Evolutionary conservation across 2,329 filamentous ascomycete species (phyloP).

Genomic region (Zopfia rhizophila): DNA sequence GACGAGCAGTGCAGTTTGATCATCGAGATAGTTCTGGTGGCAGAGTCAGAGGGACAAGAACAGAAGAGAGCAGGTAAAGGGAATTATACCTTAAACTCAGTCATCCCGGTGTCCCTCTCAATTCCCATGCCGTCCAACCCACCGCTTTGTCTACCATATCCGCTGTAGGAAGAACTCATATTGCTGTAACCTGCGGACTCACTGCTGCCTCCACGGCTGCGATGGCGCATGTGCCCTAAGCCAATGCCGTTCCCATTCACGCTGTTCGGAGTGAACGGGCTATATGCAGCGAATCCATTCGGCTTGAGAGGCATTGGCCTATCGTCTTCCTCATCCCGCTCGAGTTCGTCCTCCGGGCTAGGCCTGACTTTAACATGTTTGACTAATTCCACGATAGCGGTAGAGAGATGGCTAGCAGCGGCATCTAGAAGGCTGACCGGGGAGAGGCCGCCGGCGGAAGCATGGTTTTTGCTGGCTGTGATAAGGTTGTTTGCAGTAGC

Average conservation of each 20-base stretch:
- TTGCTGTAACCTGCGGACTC: slow-evolving; percentile 47
- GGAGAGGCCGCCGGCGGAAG: slow-evolving; percentile 81
- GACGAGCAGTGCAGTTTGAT: slow-evolving; percentile 81
- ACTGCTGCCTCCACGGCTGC: slow-evolving; percentile 50
- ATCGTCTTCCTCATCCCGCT: slow-evolving; percentile 74
- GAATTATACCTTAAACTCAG: slow-evolving; percentile 68
- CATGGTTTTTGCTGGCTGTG: slow-evolving; percentile 92
- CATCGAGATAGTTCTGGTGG: slow-evolving; percentile 77
- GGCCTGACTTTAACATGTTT: slow-evolving; percentile 83
- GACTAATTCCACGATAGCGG: slow-evolving; percentile 85
- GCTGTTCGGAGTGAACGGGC: slow-evolving; percentile 32
- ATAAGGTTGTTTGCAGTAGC: slow-evolving; percentile 95
- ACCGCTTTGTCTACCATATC: slow-evolving; percentile 46
- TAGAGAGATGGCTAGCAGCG: slow-evolving; percentile 88
- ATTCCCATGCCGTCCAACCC: slow-evolving; percentile 34
- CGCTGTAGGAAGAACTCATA: slow-evolving; percentile 50
- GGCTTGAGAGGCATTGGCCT: slow-evolving; percentile 49
- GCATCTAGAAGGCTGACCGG: slow-evolving; percentile 95
- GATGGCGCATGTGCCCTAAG: slow-evolving; percentile 34
- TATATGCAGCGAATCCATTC: slow-evolving; percentile 31
- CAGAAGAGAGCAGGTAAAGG: slow-evolving; percentile 15
- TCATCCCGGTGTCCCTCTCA: slow-evolving; percentile 53
- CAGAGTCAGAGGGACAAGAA: slow-evolving; percentile 26
- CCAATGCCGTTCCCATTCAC: slow-evolving; percentile 29
- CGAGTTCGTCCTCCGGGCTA: slow-evolving; percentile 79